phyloP scores from a whole-genome alignment of 352 stramenopile genomes.

The Phytophthora fragariae region DNA sequence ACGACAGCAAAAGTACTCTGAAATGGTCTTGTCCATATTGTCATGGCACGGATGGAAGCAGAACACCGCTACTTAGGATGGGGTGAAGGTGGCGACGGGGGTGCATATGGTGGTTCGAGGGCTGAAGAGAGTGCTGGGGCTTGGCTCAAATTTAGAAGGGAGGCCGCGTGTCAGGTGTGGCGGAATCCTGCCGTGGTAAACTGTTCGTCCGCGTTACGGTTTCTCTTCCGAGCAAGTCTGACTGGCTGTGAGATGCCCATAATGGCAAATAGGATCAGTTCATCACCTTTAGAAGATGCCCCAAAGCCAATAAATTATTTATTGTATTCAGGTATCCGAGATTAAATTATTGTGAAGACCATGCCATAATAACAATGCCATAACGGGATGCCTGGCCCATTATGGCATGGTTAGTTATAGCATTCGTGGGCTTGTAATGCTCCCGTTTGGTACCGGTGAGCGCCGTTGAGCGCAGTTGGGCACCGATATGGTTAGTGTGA shows the following conservation, averaged over 20 bases:
- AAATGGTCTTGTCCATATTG: slow-evolving; percentile 19
- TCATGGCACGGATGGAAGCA: slow-evolving; percentile 22
- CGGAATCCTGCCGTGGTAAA: not conserved
- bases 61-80: slow-evolving; percentile 9
- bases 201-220: not conserved
- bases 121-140: not conserved
- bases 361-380: too few species aligned
- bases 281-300: not conserved
- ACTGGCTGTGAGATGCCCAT: not conserved
- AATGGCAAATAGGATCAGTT: not conserved
- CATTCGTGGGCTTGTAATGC: too few species aligned
- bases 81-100: slow-evolving; percentile 1
- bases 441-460: too few species aligned
- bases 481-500: too few species aligned
- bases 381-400: too few species aligned
- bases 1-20: slow-evolving; percentile 7
- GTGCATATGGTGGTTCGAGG: not conserved
- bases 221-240: not conserved
- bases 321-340: not conserved
- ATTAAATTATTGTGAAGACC: not conserved
- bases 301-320: not conserved
- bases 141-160: not conserved
- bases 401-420: too few species aligned
- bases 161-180: not conserved
- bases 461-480: too few species aligned